A percentile compares a stretch with the other conserved stretches of the same genome.
phyloP scores from a whole-genome alignment of 2,329 filamentous ascomycete species.

The Cladosporium velox region DNA sequence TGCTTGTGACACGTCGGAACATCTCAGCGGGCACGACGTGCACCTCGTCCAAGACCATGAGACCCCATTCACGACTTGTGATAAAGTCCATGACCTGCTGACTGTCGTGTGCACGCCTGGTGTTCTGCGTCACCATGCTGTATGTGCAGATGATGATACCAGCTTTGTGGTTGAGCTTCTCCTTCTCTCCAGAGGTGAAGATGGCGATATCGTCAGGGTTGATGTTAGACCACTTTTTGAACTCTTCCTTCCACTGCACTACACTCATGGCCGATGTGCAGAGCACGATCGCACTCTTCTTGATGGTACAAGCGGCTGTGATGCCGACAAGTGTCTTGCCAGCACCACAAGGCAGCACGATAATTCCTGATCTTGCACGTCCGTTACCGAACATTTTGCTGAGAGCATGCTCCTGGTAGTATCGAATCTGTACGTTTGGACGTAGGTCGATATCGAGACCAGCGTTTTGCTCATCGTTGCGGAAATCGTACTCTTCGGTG shows the following conservation, averaged over 20 bases:
- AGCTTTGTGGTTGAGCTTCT: constrained; percentile 79
- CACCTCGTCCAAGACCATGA: constrained; percentile 96
- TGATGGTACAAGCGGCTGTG: constrained; percentile 95
- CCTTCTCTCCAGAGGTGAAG: constrained; percentile 93
- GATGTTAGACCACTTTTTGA: constrained; percentile 98
- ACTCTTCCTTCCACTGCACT: constrained; percentile 94
- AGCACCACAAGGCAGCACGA: constrained; percentile 92
- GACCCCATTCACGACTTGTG: constrained; percentile 85
- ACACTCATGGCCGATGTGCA: constrained; percentile 98
- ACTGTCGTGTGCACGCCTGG: constrained; percentile 85
- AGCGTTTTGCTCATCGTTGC: constrained; percentile 84
- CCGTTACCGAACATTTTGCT: constrained; percentile 99
- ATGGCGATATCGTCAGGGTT: constrained; percentile 89
- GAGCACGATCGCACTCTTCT: constrained; percentile 92
- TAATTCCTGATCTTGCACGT: constrained; percentile 94
- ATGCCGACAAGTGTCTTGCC: constrained; percentile 98
- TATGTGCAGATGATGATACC: constrained; percentile 98
- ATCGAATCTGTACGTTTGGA: constrained; percentile 84
- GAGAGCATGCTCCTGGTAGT: constrained; percentile 94
- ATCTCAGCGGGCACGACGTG: constrained; percentile 97
- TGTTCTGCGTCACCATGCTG: constrained; percentile 94
- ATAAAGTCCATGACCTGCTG: constrained; percentile 98
- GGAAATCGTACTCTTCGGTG: constrained; percentile 95
- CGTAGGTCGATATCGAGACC: constrained; percentile 92
- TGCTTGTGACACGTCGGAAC: constrained; percentile 89